Percentiles rank a stretch among this genome's conserved stretches.
phyloP scores from a whole-genome alignment of 169 alveolate genomes.

The Babesia sp. region DNA sequence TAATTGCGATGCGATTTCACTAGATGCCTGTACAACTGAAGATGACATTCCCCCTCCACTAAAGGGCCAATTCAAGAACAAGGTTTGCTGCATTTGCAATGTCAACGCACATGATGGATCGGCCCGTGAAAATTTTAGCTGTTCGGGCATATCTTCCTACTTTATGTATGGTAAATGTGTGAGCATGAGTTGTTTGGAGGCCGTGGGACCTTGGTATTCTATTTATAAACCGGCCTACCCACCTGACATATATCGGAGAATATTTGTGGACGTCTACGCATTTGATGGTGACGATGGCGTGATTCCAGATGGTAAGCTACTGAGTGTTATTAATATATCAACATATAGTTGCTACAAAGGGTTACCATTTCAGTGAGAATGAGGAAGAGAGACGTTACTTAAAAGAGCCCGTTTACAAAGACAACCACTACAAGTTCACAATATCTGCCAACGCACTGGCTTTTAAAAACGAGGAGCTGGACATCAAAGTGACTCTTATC shows the following conservation, averaged over 20 bases:
- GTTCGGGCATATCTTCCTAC: background rate
- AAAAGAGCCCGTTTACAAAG: slow-evolving; percentile 15
- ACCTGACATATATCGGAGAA: slow-evolving; percentile 27
- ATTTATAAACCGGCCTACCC: slow-evolving; percentile 47
- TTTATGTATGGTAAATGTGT: slow-evolving; percentile 21
- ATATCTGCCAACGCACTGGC: background rate
- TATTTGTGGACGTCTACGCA: slow-evolving; percentile 35
- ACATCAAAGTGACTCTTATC: slow-evolving; percentile 11
- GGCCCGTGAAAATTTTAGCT: slow-evolving; percentile 25
- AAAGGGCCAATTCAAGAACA: background rate
- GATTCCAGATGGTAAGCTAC: slow-evolving; percentile 55
- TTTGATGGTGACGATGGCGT: slow-evolving; percentile 44
- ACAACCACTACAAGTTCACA: slow-evolving; percentile 29
- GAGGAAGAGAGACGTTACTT: background rate
- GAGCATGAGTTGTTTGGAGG: slow-evolving; percentile 52
- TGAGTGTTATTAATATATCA: background rate
- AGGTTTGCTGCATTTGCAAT: slow-evolving; percentile 49
- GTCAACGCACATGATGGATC: slow-evolving; percentile 20
- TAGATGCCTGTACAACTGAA: slow-evolving; percentile 5
- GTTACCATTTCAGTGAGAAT: background rate
- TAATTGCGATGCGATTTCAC: slow-evolving; percentile 11
- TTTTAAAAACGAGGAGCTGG: slow-evolving; percentile 28
- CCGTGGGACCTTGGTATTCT: slow-evolving; percentile 63
- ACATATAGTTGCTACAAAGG: slow-evolving; percentile 8
- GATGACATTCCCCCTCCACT: slow-evolving; percentile 23